Evolutionary conservation across 2,329 filamentous ascomycete species (phyloP), one percentile per base, ranked within the genome.

Genomic region (Colletotrichum truncatum): DNA sequence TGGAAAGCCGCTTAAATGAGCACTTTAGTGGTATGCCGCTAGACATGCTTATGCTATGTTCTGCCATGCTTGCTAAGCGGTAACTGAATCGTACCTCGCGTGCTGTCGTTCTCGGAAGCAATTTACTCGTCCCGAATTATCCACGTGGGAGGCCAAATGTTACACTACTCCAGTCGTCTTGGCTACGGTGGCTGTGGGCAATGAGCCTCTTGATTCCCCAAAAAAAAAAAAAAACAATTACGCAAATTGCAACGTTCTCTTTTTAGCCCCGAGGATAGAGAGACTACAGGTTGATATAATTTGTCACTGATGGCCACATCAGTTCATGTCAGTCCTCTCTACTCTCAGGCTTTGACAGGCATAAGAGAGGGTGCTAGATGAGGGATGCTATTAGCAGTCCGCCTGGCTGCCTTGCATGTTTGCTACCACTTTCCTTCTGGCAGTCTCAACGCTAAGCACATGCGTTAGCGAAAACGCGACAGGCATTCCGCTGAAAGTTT

Each of bases 101-200:
- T 18, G 28, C 16, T n/a, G 23, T 16, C 39, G 32, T 39, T 32
- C 21, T 18, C 52, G 41, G 56, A 60, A 41, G 26, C 41, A 54
- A 54, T 43, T 54, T 43, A n/a, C 39, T 54, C 25, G 32, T 25
- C 41, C 12, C 14, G 32, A 21, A 54, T 38, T 26, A 46, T 16
- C 56, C 39, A 60, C 48, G 61, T 60, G 39, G 55, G 32, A 49
- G 34, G 32, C 18, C 34, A 57, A 16, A 63, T 57, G 7, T 26
- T 12, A 12, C 59, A 10, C 34, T 12, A 12, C 59, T 16, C 26
- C 43, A 41, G 46, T 45, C 57, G 11, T 18, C 38, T 21, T 45
- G 48, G 36, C 36, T 21, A 38, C 18, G n/a, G 30, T 30, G 12
- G n/a, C 16, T 59, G 23, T 32, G 16, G 26, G 7, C 11, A 55